These are phyloP conservation scores for Akanthomyces muscarius DNA, from an alignment of 2,329 filamentous ascomycete genomes.

Conservation along the genomic window DNA sequence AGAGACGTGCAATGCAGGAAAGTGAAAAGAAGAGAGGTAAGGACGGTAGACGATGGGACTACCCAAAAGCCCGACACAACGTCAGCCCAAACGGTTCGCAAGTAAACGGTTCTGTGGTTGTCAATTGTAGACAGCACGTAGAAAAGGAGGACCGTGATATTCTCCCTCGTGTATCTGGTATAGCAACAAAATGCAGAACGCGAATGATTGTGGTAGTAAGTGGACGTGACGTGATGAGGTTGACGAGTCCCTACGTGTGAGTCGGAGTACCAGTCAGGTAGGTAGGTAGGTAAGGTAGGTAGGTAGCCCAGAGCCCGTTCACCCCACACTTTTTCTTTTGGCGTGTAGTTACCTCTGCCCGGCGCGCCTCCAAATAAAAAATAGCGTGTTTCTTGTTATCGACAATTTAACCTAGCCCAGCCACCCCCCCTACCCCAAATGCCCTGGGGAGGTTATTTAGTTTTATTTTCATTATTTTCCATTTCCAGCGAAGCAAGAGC, in stretches of 20 bases:
- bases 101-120: no score
- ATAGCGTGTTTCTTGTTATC: not conserved
- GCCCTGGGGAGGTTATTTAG: no score
- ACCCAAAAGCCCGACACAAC: not conserved
- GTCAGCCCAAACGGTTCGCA: not conserved
- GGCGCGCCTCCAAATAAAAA: not conserved
- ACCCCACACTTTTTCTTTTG: not conserved
- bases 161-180: not conserved
- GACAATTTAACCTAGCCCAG: not conserved
- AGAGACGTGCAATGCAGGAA: no score
- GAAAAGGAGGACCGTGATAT: no score
- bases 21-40: not conserved
- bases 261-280: no score
- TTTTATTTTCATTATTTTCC: not conserved
- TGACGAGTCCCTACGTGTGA: not conserved
- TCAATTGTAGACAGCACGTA: no score
- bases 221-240: not conserved
- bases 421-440: no score
- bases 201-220: not conserved
- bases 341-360: no score
- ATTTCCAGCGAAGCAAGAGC: not conserved
- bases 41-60: not conserved
- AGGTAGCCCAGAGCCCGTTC: not conserved
- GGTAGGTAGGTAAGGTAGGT: no score
- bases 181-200: not conserved